Conservation (phyloP, 768 basidiomycete genomes). For the Leccinum variicolor region DNA sequence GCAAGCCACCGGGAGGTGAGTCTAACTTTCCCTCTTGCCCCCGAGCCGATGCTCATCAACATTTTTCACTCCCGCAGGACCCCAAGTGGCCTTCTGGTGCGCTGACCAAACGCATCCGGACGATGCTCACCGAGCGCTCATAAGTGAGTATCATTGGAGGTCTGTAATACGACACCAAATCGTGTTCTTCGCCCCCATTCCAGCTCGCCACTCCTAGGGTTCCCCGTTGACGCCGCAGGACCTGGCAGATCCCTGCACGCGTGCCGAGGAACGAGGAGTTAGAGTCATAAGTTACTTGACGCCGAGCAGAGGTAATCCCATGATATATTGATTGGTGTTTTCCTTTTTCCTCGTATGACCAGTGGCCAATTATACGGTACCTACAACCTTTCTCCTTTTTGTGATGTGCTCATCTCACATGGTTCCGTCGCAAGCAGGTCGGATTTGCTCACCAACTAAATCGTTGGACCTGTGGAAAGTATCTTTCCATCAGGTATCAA, state of each 20-base stretch:
- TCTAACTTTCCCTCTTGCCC: background rate
- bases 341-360: slow-evolving; percentile 1
- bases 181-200: too few species aligned
- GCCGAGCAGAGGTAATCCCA: slow-evolving; percentile 71
- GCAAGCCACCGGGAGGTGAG: slow-evolving; percentile 79
- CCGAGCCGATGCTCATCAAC: background rate
- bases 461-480: slow-evolving; percentile 51
- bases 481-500: slow-evolving; percentile 74
- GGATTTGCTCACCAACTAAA: slow-evolving; percentile 71
- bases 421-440: slow-evolving; percentile 63
- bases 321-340: background rate
- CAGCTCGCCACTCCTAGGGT: background rate
- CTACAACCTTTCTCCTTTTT: slow-evolving; percentile 15
- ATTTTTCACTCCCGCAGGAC: slow-evolving; percentile 43
- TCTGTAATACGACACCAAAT: too few species aligned
- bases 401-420: background rate
- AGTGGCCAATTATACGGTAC: slow-evolving; percentile 80
- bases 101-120: slow-evolving; percentile 90
- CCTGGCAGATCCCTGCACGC: slow-evolving; percentile 56
- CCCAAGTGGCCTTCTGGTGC: slow-evolving; percentile 79
- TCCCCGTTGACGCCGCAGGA: slow-evolving; percentile 50
- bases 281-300: slow-evolving; percentile 76
- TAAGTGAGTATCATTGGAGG: too few species aligned
- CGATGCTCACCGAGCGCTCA: slow-evolving; percentile 92
- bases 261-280: slow-evolving; percentile 59